Base-by-base conservation (phyloP, 139 green algal genomes). In the Coccomyxa sp. region DNA sequence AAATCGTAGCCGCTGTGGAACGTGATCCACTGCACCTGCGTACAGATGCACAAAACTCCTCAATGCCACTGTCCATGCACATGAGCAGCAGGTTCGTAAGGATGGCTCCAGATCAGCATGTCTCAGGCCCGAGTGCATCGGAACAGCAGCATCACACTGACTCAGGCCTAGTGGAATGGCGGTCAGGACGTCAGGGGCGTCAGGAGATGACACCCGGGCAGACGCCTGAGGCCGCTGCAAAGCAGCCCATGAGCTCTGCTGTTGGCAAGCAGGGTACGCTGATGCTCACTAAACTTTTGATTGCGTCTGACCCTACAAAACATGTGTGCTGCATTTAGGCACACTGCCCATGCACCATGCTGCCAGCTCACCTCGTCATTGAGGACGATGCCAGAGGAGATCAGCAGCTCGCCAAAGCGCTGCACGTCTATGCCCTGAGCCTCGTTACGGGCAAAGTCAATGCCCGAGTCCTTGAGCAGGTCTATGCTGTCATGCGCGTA, bases 1-100 rank as follows among this genome's bases (percentile, higher is more conserved):
- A 99, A 99, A 84, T 99, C 96, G 82, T 99, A 99, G 69, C 94
- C 93, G 64, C 85, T 91, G 86, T 97, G 94, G 79, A 97, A 97
- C 0, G 93, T 97, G 68, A 97, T 87, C 93, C 93, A 97, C 74
- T 84, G 79, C 41, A 97, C 88, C 82, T 94, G 74, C 73, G 64
- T 29, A 10, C 39, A 6, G 18, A 40, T 10, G 44, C 44, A 16
- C 44, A 58, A 12, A 12, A 12, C 14, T 58, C 44, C 44, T 58
- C 44, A 58, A n/a, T n/a, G n/a, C n/a, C n/a, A n/a, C n/a, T n/a
- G n/a, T n/a, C n/a, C n/a, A n/a, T n/a, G n/a, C n/a, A n/a, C n/a
- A n/a, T n/a, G n/a, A n/a, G n/a, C n/a, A n/a, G n/a, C n/a, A n/a
- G n/a, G n/a, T n/a, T n/a, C n/a, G n/a, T n/a, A n/a, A n/a, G n/a